Conservation (phyloP, 805 yeast species). For the Candida khao-thaluensis region DNA sequence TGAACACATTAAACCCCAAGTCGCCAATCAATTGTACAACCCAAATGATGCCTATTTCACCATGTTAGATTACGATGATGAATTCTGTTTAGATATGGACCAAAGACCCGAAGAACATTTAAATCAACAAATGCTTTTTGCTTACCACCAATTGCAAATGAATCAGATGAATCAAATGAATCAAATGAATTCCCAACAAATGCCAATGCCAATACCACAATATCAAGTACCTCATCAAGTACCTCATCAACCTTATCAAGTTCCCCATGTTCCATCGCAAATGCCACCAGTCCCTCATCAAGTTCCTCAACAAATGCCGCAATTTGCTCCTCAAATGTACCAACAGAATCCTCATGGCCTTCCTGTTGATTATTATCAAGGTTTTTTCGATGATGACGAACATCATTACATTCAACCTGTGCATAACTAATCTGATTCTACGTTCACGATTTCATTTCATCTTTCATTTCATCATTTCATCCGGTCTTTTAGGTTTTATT, state of each 20-base stretch:
- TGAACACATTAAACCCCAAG: neutral
- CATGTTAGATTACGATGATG: constrained; percentile 39
- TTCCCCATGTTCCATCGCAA: constrained; percentile 7
- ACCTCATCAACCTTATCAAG: constrained; percentile 3
- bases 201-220: constrained; percentile 2
- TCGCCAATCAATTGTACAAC: neutral
- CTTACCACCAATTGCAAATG: constrained; percentile 3
- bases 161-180: constrained; percentile 7
- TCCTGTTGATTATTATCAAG: constrained; percentile 2
- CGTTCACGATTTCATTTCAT: constrained; percentile 1
- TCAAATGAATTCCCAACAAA: neutral
- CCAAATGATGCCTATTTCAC: constrained; percentile 6
- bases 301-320: constrained; percentile 3
- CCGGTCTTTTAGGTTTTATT: too few species aligned
- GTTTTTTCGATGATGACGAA: constrained; percentile 4
- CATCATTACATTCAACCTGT: constrained; percentile 9
- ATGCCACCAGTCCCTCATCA: constrained; percentile 4
- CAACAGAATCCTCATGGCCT: neutral
- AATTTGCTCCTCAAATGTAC: neutral
- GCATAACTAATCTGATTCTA: constrained; percentile 6
- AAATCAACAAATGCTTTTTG: constrained; percentile 1
- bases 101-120: constrained; percentile 20
- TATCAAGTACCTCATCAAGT: constrained; percentile 8
- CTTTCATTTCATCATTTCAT: too few species aligned
- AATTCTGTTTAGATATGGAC: constrained; percentile 42